Evolutionary conservation across 148 eudicot species (phyloP).

Genomic region (Vaccinium myrtillus): DNA sequence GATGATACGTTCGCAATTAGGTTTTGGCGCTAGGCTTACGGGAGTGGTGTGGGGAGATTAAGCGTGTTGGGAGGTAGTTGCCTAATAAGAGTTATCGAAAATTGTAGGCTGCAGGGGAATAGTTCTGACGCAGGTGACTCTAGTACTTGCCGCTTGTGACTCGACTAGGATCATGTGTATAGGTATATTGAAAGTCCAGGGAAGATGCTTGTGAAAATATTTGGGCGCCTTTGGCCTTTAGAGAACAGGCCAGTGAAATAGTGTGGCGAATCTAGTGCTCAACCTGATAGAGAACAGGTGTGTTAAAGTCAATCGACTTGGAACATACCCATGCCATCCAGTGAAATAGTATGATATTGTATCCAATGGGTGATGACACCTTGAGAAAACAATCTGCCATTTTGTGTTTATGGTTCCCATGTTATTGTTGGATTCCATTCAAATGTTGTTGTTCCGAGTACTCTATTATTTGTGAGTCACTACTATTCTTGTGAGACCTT

Average conservation of each 20-base stretch:
- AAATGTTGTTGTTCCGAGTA: background rate
- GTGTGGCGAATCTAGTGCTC: background rate
- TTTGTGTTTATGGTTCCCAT: background rate
- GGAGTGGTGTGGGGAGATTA: too few relatives aligned
- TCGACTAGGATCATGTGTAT: background rate
- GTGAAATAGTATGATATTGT: background rate
- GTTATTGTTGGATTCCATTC: background rate
- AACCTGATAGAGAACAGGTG: background rate
- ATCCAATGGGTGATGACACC: background rate
- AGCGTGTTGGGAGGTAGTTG: too few relatives aligned
- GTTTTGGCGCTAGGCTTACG: too few relatives aligned
- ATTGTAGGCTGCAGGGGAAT: too few relatives aligned
- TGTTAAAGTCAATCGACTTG: background rate
- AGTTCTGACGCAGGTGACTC: too few relatives aligned
- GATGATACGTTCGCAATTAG: too few relatives aligned
- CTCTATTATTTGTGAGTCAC: background rate
- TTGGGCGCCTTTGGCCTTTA: background rate
- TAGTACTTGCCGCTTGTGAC: too few relatives aligned
- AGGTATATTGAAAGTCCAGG: background rate
- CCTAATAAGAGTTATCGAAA: too few relatives aligned
- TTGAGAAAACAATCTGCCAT: background rate
- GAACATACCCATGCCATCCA: background rate
- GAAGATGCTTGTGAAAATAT: background rate
- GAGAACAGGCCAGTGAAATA: background rate
- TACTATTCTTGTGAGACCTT: background rate